Conservation (phyloP, 768 basidiomycete species). For the Lentinula lateritia region DNA sequence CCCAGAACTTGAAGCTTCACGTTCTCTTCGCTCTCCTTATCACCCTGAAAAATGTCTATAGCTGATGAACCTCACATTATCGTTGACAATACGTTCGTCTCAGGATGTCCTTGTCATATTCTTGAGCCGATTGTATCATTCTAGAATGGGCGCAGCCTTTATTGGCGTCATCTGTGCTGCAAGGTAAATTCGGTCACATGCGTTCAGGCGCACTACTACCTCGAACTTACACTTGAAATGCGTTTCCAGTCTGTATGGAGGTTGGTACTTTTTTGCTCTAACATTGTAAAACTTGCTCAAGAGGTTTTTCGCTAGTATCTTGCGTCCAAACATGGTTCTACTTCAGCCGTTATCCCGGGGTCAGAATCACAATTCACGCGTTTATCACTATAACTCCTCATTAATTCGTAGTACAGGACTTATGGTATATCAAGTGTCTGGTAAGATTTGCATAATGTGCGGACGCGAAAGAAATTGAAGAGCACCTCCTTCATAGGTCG, state of each 20-base stretch:
- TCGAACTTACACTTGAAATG: neutral
- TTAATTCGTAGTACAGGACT: constrained; percentile 25
- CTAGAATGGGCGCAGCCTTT: constrained; percentile 46
- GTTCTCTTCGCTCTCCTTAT: neutral
- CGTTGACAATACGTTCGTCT: constrained; percentile 32
- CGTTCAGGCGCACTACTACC: neutral
- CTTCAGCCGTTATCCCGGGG: constrained; percentile 41
- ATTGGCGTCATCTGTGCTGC: constrained; percentile 45
- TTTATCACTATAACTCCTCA: neutral
- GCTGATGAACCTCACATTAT: constrained; percentile 3
- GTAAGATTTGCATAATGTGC: constrained; percentile 20
- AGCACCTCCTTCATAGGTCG: constrained; percentile 29
- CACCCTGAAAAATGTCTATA: neutral
- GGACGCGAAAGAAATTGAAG: neutral
- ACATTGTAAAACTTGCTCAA: neutral
- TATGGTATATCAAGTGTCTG: constrained; percentile 47
- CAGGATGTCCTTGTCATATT: neutral
- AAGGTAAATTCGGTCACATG: constrained; percentile 21
- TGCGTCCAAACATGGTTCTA: constrained; percentile 55
- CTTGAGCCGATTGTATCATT: neutral
- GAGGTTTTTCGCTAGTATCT: constrained; percentile 31
- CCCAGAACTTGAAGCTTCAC: neutral
- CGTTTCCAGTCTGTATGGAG: constrained; percentile 42
- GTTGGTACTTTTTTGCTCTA: constrained; percentile 20
- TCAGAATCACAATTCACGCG: constrained; percentile 10